Evolutionary conservation across 371 early-diverging fungal species (phyloP), one percentile per base, ranked within the genome.

Genomic region (Mortierella sp.): DNA sequence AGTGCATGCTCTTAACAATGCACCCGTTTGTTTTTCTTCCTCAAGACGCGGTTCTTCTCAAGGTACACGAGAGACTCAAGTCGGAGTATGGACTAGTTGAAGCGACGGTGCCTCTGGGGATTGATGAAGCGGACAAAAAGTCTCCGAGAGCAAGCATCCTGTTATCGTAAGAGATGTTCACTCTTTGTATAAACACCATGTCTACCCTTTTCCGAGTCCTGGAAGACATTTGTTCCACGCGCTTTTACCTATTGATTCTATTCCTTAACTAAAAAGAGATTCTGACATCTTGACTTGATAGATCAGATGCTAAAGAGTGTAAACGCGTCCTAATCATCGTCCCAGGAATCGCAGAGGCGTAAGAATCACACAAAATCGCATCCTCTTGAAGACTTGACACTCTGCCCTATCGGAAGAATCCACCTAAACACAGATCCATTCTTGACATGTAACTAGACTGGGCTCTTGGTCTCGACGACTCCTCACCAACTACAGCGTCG

Each of bases 381-480:
- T n/a, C n/a, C n/a, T n/a, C n/a, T n/a, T n/a, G n/a, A n/a, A n/a
- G n/a, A n/a, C n/a, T n/a, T n/a, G n/a, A n/a, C n/a, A n/a, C n/a
- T n/a, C n/a, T n/a, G n/a, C n/a, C n/a, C n/a, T n/a, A n/a, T n/a
- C n/a, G n/a, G n/a, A n/a, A n/a, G n/a, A n/a, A n/a, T n/a, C n/a
- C n/a, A n/a, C n/a, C n/a, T n/a, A n/a, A n/a, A n/a, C n/a, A n/a
- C n/a, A n/a, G n/a, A n/a, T 55, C 23, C 15, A 26, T 55, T 19
- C 4, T 26, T 21, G 23, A 23, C 1, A 28, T 29, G 15, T 4
- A 14, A 19, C n/a, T 60, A 75, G 75, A 2, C 56, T 75, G 0
- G 75, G 67, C 3, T 1, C 56, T 1, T 75, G 76, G 76, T 75
- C 76, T 30, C 76, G 76, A 14, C 62, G 76, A 53, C n/a, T 75